Base-by-base conservation (phyloP, 768 basidiomycete species). In the Asterophora lycoperdoides region DNA sequence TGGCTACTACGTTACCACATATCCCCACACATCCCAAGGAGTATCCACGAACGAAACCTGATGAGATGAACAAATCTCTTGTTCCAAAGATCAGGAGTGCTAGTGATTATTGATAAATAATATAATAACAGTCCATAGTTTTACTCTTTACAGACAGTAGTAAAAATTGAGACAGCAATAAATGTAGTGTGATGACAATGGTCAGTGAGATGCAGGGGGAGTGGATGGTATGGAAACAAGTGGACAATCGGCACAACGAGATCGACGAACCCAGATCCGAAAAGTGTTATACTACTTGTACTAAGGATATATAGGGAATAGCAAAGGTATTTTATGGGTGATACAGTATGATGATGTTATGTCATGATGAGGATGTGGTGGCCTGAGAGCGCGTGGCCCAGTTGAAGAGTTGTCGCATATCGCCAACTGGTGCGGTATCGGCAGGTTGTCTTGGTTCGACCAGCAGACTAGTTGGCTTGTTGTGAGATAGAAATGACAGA, bases 381-480 rank as follows among this genome's bases (percentile, higher is more conserved):
- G 64, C 52, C 56, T 63, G 64, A 49, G 82, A 81, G 52, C 84
- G 77, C 49, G 80, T 82, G 41, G 86, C 80, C 88, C 89, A 88
- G 57, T 77, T 79, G 68, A 89, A 90, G 32, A 89, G 71, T 61
- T 88, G 84, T 43, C 86, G 84, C 74, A 89, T 77, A 59, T 90
- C 88, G 52, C 79, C 70, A 18, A 69, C 64, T 36, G 78, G 81
- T 19, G 81, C 76, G 32, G 72, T 71, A 63, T 92, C 89, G 33
- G 85, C 84, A 8, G 86, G 75, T 52, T 90, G 88, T 61, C 79
- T 86, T 40, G 89, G 90, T 64, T 92, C 89, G 50, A 93, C 84
- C 51, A 90, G 75, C 46, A 91, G 73, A 72, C 89, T 90, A 52
- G 37, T 50, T 20, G 43, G 37, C 20, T 20, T 23, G 29, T 19